Conservation (phyloP, 169 alveolate genomes). For the Plasmodium billcollinsi region DNA sequence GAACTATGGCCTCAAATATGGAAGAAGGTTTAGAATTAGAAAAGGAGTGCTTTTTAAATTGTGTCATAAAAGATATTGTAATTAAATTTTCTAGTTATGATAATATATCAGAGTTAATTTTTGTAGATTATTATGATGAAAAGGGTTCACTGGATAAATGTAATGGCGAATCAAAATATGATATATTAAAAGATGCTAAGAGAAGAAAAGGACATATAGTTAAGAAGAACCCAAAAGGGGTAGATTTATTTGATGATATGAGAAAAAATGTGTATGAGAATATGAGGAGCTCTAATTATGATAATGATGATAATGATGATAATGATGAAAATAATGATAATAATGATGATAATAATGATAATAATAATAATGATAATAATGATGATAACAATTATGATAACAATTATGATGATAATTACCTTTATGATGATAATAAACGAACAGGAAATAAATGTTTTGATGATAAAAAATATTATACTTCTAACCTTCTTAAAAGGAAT, state of each 20-base stretch:
- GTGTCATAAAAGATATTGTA: conserved; percentile 31
- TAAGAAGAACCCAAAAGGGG: neutral
- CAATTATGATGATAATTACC: neutral
- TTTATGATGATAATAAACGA: too few species aligned
- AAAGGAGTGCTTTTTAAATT: conserved; percentile 27
- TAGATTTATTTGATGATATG: neutral
- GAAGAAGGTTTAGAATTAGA: conserved; percentile 70
- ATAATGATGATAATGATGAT: neutral
- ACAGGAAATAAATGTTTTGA: neutral
- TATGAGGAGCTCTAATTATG: neutral
- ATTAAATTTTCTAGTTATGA: conserved; percentile 35
- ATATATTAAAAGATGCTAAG: neutral
- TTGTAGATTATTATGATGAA: conserved; percentile 6
- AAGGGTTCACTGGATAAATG: neutral
- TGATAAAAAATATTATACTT: neutral
- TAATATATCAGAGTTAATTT: conserved; percentile 18
- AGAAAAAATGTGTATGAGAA: neutral
- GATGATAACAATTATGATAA: neutral
- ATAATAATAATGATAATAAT: too few species aligned
- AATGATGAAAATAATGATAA: neutral
- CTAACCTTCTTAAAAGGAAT: neutral
- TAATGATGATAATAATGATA: neutral
- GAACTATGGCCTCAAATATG: conserved; percentile 1
- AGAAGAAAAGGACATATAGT: too few species aligned
- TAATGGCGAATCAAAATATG: too few species aligned